A percentile compares a stretch with the other conserved stretches of the same genome.
These are phyloP conservation scores for Cyclotella distinguenda DNA, from an alignment of 108 stramenopile species.

Conservation along the genomic window DNA sequence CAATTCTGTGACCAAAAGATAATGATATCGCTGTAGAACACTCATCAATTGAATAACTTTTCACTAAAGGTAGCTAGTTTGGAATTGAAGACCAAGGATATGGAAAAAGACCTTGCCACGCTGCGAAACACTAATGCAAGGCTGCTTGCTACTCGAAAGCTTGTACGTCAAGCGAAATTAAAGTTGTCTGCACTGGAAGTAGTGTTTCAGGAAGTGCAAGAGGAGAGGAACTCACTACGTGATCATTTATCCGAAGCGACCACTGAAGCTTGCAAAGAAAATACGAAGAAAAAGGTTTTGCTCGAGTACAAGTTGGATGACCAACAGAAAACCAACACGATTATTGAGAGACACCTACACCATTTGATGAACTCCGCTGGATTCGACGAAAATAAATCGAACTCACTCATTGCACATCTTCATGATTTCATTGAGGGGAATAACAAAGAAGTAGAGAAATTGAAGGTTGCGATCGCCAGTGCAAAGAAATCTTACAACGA, in stretches of 20 bases:
- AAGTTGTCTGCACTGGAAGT: constrained; percentile 8
- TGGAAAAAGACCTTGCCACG: constrained; percentile 34
- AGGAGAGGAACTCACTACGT: constrained; percentile 13
- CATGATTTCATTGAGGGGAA: constrained; percentile 18
- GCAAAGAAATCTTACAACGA: constrained; percentile 16
- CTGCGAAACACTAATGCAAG: constrained; percentile 29
- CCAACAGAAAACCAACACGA: constrained; percentile 16
- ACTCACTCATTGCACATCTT: constrained; percentile 12
- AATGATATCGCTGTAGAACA: too few relatives aligned
- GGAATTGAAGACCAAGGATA: constrained; percentile 36
- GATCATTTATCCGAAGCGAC: constrained; percentile 14
- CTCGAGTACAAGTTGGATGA: constrained; percentile 17
- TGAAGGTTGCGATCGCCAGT: constrained; percentile 18
- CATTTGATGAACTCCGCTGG: constrained; percentile 37
- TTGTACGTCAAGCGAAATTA: constrained; percentile 10
- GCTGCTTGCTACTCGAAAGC: constrained; percentile 20
- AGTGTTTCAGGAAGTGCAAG: constrained; percentile 7
- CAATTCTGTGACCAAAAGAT: too few relatives aligned
- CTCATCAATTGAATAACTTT: not conserved
- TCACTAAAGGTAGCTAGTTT: constrained; percentile 17
- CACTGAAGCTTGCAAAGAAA: constrained; percentile 6
- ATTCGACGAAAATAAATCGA: constrained; percentile 17
- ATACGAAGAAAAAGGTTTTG: constrained; percentile 12
- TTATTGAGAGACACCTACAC: constrained; percentile 27
- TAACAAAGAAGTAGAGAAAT: constrained; percentile 15